A percentile compares a stretch with the other conserved stretches of the same genome.
Evolutionary conservation across 2,329 filamentous ascomycete species (phyloP).

Genomic region (Apiospora marii): DNA sequence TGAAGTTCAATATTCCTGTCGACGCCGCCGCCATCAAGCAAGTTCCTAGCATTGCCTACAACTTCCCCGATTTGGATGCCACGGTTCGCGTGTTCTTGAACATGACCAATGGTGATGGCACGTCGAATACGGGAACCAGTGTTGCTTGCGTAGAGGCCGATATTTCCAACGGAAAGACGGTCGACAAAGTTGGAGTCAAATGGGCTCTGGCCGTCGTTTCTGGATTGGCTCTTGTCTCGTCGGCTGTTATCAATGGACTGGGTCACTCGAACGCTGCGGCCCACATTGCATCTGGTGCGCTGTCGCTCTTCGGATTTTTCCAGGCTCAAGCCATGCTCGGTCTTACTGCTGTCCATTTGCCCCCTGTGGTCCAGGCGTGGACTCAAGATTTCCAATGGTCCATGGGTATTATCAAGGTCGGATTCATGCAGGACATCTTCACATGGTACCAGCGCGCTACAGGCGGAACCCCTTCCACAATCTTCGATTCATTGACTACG

Average conservation of each 20-base stretch:
- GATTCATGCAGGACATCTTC: constrained; percentile 79
- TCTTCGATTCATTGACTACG: constrained; percentile 73
- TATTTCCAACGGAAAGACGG: constrained; percentile 84
- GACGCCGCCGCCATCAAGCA: constrained; percentile 60
- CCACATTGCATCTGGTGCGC: constrained; percentile 83
- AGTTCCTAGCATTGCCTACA: constrained; percentile 82
- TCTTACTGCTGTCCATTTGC: constrained; percentile 76
- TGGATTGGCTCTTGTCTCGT: constrained; percentile 77
- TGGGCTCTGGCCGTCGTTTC: constrained; percentile 83
- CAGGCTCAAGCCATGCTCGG: constrained; percentile 86
- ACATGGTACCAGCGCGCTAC: constrained; percentile 91
- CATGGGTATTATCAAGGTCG: constrained; percentile 84
- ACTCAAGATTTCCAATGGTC: constrained; percentile 94
- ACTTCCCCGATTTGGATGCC: constrained; percentile 83
- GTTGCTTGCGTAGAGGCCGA: constrained; percentile 83
- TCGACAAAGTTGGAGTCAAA: constrained; percentile 80
- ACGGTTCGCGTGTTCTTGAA: constrained; percentile 79
- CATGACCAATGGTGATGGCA: constrained; percentile 51
- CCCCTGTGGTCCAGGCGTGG: constrained; percentile 84
- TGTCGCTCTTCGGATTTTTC: constrained; percentile 87
- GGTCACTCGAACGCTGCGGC: constrained; percentile 88
- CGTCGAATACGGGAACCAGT: constrained; percentile 51
- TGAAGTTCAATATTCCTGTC: constrained; percentile 73
- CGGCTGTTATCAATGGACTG: constrained; percentile 81
- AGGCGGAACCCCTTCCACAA: constrained; percentile 77